Conservation (phyloP, 2,329 filamentous ascomycete genomes). For the Ramularia collo-cygni region DNA sequence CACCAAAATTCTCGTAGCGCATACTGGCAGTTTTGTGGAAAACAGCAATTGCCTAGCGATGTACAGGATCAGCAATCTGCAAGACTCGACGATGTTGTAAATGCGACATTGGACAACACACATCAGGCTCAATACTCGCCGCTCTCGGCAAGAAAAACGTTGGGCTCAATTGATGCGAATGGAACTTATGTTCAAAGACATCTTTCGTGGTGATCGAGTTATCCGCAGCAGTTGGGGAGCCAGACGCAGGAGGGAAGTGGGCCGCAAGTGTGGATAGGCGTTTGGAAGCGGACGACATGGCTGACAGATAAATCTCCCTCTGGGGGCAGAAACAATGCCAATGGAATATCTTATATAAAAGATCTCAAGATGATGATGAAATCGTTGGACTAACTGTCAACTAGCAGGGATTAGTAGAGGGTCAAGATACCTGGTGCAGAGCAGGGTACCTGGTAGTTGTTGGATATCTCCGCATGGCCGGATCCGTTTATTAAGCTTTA, state of each 20-base stretch:
- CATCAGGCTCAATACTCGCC: constrained; percentile 78
- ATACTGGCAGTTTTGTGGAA: constrained; percentile 18
- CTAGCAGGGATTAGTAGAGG: no score
- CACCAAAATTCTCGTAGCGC: background rate
- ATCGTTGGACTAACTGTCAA: no score
- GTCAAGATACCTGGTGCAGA: no score
- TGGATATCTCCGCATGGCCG: no score
- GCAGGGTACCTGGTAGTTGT: no score
- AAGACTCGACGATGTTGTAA: no score
- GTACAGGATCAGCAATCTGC: background rate
- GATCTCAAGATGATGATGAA: no score
- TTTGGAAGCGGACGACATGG: constrained; percentile 57
- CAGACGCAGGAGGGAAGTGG: constrained; percentile 33
- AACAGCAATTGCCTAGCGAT: constrained; percentile 13
- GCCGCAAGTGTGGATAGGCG: constrained; percentile 52
- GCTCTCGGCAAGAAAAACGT: constrained; percentile 83
- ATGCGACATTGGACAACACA: no score
- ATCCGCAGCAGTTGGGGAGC: constrained; percentile 22
- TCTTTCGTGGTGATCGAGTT: constrained; percentile 17
- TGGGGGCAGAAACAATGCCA: background rate
- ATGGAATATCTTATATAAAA: no score
- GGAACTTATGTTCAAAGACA: constrained; percentile 39
- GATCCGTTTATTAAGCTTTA: no score
- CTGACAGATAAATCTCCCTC: constrained; percentile 1
- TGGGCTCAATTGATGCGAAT: constrained; percentile 77